A percentile compares a stretch with the other conserved stretches of the same genome.
These are phyloP conservation scores for Mimosa bimucronata DNA, from an alignment of 306 rosid genomes.

Conservation along the genomic window DNA sequence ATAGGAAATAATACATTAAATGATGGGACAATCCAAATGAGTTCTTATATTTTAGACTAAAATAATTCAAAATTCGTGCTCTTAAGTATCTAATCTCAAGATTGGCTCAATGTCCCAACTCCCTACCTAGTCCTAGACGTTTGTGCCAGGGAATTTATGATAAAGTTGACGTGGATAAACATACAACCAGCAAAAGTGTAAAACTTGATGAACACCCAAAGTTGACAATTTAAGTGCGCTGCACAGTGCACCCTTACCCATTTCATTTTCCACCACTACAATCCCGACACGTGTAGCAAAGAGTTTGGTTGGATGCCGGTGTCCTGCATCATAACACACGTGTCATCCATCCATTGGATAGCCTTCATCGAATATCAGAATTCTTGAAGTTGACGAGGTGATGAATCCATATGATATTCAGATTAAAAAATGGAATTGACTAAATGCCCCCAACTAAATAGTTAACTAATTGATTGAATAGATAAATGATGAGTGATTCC, in stretches of 20 bases:
- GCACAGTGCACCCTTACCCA: neutral
- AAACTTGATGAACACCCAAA: conserved; percentile 23
- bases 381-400: conserved; percentile 46
- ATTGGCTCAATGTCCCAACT: no score
- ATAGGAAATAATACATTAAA: no score
- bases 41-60: no score
- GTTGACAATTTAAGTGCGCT: neutral
- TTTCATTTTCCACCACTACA: neutral
- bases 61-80: no score
- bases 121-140: neutral
- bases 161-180: neutral
- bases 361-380: conserved; percentile 29
- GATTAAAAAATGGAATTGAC: neutral
- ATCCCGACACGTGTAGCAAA: neutral
- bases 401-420: neutral
- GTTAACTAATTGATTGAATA: neutral
- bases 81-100: no score
- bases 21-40: no score
- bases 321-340: neutral
- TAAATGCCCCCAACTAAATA: neutral
- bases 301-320: neutral
- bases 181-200: neutral
- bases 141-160: neutral
- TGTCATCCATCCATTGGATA: conserved; percentile 16
- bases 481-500: neutral